Percentiles rank a stretch among this genome's conserved stretches.
Evolutionary conservation across 805 yeast species (phyloP).

Genomic region (Candida ascalaphidarum): DNA sequence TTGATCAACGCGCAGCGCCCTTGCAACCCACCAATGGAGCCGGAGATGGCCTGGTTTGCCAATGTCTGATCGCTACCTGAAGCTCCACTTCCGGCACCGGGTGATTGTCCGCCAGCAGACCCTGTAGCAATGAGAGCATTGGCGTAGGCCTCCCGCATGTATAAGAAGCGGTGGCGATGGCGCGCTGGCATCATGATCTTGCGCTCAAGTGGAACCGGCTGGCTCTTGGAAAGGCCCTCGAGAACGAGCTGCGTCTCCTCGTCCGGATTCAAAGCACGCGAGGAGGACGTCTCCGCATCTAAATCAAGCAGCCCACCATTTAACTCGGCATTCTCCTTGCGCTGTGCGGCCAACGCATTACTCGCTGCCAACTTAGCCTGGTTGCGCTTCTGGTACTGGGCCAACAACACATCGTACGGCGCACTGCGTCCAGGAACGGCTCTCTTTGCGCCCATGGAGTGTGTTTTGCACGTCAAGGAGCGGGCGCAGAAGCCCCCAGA

Average conservation of each 20-base stretch:
- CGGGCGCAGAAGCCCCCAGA: slow-evolving; percentile 96
- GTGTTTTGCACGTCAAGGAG: slow-evolving; percentile 93
- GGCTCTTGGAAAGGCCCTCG: slow-evolving; percentile 76
- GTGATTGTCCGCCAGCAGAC: slow-evolving; percentile 4
- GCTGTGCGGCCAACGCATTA: slow-evolving; percentile 71
- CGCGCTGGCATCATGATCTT: slow-evolving; percentile 63
- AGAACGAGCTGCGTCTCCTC: slow-evolving; percentile 89
- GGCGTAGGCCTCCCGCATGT: slow-evolving; percentile 93
- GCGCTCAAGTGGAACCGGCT: slow-evolving; percentile 78
- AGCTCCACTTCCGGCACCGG: slow-evolving; percentile 2
- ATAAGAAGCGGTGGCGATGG: slow-evolving; percentile 62
- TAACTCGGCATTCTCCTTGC: slow-evolving; percentile 54
- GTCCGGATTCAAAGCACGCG: slow-evolving; percentile 65
- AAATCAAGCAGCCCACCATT: slow-evolving; percentile 15
- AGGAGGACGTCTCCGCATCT: slow-evolving; percentile 26
- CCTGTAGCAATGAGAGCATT: slow-evolving; percentile 67
- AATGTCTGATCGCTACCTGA: slow-evolving; percentile 26
- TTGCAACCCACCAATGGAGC: slow-evolving; percentile 62
- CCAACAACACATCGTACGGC: slow-evolving; percentile 80
- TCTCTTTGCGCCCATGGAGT: slow-evolving; percentile 96
- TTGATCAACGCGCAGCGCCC: slow-evolving; percentile 75
- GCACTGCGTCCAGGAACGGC: slow-evolving; percentile 91
- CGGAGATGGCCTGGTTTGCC: slow-evolving; percentile 39
- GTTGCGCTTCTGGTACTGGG: slow-evolving; percentile 85
- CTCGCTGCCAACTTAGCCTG: slow-evolving; percentile 84